phyloP scores from a whole-genome alignment of 768 basidiomycete genomes.

The Hericium erinaceus region DNA sequence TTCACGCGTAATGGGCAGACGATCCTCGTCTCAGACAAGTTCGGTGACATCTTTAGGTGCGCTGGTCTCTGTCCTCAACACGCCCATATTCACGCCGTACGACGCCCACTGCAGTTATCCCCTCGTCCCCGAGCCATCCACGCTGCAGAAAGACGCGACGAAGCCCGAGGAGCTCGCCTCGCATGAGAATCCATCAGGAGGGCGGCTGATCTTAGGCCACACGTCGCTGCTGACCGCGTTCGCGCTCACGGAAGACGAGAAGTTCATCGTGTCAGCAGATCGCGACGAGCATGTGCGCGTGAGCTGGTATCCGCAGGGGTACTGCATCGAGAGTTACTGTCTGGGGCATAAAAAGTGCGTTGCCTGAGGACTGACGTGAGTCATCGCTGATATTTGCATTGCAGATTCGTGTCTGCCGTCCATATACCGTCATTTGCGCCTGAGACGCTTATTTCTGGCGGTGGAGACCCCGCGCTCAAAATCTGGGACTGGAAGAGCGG shows the following conservation, averaged over 20 bases:
- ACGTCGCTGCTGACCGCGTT: conserved; percentile 76
- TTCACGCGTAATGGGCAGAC: conserved; percentile 54
- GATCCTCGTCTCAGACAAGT: conserved; percentile 86
- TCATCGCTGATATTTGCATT: background rate
- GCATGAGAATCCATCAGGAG: conserved; percentile 63
- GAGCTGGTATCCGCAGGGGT: conserved; percentile 83
- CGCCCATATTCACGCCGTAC: background rate
- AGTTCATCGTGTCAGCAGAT: conserved; percentile 81
- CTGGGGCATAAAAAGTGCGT: conserved; percentile 76
- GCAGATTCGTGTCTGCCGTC: conserved; percentile 77
- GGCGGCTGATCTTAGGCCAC: conserved; percentile 76
- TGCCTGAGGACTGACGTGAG: background rate
- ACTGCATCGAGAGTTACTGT: conserved; percentile 79
- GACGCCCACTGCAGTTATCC: conserved; percentile 41
- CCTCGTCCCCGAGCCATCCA: conserved; percentile 27
- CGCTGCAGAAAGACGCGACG: conserved; percentile 7
- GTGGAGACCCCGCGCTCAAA: conserved; percentile 72
- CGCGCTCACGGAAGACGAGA: conserved; percentile 56
- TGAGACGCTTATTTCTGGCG: conserved; percentile 65
- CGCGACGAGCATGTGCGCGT: conserved; percentile 93
- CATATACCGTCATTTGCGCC: conserved; percentile 48
- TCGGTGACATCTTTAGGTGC: conserved; percentile 87
- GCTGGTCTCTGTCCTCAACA: conserved; percentile 6
- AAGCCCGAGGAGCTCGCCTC: conserved; percentile 31
- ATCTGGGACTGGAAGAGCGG: conserved; percentile 79